phyloP scores from a whole-genome alignment of 495 filamentous ascomycete species.

The Xylaria palmicola region DNA sequence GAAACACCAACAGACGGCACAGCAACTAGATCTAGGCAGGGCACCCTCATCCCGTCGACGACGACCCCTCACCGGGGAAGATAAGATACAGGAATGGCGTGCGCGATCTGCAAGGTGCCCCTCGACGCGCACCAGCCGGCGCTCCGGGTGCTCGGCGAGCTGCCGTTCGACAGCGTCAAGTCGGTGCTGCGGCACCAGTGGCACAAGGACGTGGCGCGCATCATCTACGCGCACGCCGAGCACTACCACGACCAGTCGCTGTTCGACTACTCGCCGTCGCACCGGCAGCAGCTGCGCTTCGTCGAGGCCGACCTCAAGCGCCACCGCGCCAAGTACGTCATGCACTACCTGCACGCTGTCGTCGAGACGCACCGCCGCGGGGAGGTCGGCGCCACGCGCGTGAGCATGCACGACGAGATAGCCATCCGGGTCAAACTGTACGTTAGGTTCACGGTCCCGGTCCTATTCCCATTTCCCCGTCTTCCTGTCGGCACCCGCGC shows the following conservation, averaged over 20 bases:
- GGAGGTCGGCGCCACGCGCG: constrained; percentile 2
- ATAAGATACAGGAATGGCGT: constrained; percentile 9
- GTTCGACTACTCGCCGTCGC: neutral
- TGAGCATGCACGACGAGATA: constrained; percentile 11
- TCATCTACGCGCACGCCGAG: constrained; percentile 28
- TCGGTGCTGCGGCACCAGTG: constrained; percentile 29
- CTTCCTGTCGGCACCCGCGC: no score
- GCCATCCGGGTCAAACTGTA: constrained; percentile 7
- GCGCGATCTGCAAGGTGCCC: constrained; percentile 14
- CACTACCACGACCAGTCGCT: constrained; percentile 19
- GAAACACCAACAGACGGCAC: no score
- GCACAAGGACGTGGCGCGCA: constrained; percentile 26
- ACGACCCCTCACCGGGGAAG: no score
- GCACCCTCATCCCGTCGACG: no score
- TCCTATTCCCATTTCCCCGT: no score
- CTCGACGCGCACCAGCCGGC: constrained; percentile 22
- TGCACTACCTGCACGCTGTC: constrained; percentile 17
- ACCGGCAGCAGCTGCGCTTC: neutral
- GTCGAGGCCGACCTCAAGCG: constrained; percentile 8
- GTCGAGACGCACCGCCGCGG: constrained; percentile 6
- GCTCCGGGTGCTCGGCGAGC: constrained; percentile 20
- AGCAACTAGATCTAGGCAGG: no score
- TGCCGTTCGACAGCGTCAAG: constrained; percentile 26
- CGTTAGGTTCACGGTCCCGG: neutral
- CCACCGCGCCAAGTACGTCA: constrained; percentile 14